A percentile compares a stretch with the other conserved stretches of the same genome.
Evolutionary conservation across 2,329 filamentous ascomycete genomes (phyloP).

Genomic region (Fusarium falciforme): DNA sequence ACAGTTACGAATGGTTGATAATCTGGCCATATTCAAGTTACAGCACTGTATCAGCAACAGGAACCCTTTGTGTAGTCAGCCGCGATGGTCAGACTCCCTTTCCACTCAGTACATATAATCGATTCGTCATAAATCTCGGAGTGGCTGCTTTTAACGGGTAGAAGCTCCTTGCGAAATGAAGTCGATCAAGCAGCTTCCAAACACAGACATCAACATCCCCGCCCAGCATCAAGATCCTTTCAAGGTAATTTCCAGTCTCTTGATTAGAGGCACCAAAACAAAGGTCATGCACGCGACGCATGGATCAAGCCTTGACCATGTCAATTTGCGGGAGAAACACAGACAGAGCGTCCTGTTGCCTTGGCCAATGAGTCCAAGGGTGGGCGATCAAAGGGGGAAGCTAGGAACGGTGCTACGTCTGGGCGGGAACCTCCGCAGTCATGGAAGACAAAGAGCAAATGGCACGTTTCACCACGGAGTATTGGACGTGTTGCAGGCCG

Average conservation of each 20-base stretch:
- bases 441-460: neutral
- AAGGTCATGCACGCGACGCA: slow-evolving; percentile 41
- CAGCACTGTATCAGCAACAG: neutral
- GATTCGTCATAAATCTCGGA: neutral
- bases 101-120: neutral
- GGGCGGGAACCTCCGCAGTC: neutral
- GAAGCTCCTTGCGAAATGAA: neutral
- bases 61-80: neutral
- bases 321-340: slow-evolving; percentile 17
- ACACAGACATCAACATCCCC: neutral
- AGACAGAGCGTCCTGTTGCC: slow-evolving; percentile 8
- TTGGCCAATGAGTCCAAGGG: slow-evolving; percentile 23
- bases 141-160: neutral
- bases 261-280: slow-evolving; percentile 27
- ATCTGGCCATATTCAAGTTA: neutral
- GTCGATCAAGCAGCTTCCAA: neutral
- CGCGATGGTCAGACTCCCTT: neutral
- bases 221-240: slow-evolving; percentile 22
- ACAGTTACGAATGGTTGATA: neutral
- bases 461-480: slow-evolving; percentile 19
- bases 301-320: slow-evolving; percentile 36
- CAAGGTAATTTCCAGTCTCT: slow-evolving; percentile 36
- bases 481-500: slow-evolving; percentile 18
- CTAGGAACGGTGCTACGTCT: slow-evolving; percentile 1
- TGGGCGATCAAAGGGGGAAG: slow-evolving; percentile 27